Evolutionary conservation across 371 early-diverging fungal genomes (phyloP), one percentile per base, ranked within the genome.

Genomic region (Phascolomyces articulosus): DNA sequence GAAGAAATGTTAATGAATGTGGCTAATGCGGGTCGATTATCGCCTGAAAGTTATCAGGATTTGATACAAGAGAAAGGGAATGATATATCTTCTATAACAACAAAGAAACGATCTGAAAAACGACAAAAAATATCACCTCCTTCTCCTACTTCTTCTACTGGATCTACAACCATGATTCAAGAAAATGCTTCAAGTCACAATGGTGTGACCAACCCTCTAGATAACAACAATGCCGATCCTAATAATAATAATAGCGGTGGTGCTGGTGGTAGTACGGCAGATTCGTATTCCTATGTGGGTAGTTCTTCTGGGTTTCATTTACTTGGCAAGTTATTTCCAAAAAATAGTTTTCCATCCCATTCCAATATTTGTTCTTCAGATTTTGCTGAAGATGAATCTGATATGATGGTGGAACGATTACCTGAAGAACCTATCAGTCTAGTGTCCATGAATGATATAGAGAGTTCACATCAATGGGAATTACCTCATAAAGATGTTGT

Each of bases 251-350:
- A 54, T 11, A 65, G n/a, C 51, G 40, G 40, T 26, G 38, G 27
- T n/a, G 11, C 9, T 34, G 2, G 34, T 34, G 11, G 34, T 11
- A 34, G 34, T 34, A 34, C n/a, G 11, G 41, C 40, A 27, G 48
- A 57, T 9, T 21, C 18, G 3, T 68, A 68, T 23, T 55, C 64
- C 7, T 80, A 73, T 38, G 58, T 75, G 34, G 80, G 80, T 18
- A 75, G 77, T 26, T 80, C 80, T 0, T 80, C 80, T 3, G 80
- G 80, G 3, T 63, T 75, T 15, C 75, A 80, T 65, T 34, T 80
- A 23, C 48, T 80, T 48, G 66, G 62, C 27, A 60, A 69, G 40
- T 24, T 75, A 23, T 70, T 75, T 48, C 64, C 71, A 2, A 49
- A 65, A 51, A 51, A 23, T 24, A 23, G n/a, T 10, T 24, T 51